phyloP scores from a whole-genome alignment of 2,329 filamentous ascomycete genomes.

The Diaporthe sp. region DNA sequence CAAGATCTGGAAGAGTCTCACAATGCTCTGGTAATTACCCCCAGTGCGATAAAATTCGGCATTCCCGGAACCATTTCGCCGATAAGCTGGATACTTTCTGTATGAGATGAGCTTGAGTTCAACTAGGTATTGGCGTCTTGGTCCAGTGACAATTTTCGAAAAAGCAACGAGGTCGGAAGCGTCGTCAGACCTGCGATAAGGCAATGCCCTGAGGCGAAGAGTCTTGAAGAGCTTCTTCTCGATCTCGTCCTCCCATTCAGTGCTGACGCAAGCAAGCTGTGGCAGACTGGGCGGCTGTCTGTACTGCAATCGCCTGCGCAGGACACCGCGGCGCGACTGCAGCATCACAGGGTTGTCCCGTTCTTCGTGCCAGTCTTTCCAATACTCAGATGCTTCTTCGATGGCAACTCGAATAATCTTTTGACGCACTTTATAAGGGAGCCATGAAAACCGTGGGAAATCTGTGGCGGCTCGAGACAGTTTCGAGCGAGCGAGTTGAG shows the following conservation, averaged over 20 bases:
- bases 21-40: background rate
- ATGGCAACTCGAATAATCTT: background rate
- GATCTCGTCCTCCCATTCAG: background rate
- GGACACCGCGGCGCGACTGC: background rate
- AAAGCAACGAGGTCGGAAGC: background rate
- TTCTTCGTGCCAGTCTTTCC: background rate
- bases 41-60: background rate
- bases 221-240: background rate
- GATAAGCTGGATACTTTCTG: background rate
- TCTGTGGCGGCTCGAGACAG: too few species aligned
- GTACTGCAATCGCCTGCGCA: too few species aligned
- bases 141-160: background rate
- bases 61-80: too few species aligned
- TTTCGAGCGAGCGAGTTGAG: too few species aligned
- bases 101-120: background rate
- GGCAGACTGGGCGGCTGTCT: background rate
- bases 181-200: too few species aligned
- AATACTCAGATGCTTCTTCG: rapidly evolving
- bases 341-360: background rate
- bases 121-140: background rate
- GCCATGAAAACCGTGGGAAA: too few species aligned
- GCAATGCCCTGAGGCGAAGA: background rate
- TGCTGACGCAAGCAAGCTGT: background rate
- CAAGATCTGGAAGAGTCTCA: background rate
- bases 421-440: too few species aligned